Conservation (phyloP, 164 flowering plant genomes). For the Magnolia sinica region DNA sequence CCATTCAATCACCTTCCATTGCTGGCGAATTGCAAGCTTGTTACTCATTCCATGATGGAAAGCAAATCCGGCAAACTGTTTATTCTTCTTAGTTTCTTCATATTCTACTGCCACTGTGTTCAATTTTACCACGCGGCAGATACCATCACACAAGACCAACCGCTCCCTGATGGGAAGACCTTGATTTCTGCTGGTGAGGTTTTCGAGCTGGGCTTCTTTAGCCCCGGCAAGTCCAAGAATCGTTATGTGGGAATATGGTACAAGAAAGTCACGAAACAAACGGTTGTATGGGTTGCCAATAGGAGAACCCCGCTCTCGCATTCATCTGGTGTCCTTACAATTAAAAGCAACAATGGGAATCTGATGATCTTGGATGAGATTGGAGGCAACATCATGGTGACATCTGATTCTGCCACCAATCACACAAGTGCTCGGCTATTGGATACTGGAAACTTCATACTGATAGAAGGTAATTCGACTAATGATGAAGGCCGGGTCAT, state of each 20-base stretch:
- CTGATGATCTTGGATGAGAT: conserved; percentile 14
- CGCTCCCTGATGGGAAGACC: conserved; percentile 2
- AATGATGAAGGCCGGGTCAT: conserved; percentile 11
- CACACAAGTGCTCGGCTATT: conserved; percentile 28
- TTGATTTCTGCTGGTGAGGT: neutral
- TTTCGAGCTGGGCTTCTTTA: conserved; percentile 13
- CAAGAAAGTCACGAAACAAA: neutral
- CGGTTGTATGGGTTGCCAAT: conserved; percentile 15
- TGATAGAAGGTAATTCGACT: conserved; percentile 4
- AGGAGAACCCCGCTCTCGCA: conserved; percentile 7
- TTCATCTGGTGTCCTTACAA: conserved; percentile 28
- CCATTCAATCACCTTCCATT: too few species aligned
- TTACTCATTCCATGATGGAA: too few species aligned
- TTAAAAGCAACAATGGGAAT: conserved; percentile 18
- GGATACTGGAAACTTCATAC: conserved; percentile 50
- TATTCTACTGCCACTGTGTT: neutral
- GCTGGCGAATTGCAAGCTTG: too few species aligned
- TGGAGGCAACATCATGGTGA: conserved; percentile 24
- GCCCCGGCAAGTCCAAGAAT: conserved; percentile 2
- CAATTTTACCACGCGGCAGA: neutral
- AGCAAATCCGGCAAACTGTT: too few species aligned
- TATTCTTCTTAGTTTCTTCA: too few species aligned
- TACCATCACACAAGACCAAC: neutral
- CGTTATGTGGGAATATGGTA: conserved; percentile 14
- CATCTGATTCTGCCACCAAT: conserved; percentile 14